Base-by-base conservation (phyloP, 345 rosid genomes). In the Camelina hispida region DNA sequence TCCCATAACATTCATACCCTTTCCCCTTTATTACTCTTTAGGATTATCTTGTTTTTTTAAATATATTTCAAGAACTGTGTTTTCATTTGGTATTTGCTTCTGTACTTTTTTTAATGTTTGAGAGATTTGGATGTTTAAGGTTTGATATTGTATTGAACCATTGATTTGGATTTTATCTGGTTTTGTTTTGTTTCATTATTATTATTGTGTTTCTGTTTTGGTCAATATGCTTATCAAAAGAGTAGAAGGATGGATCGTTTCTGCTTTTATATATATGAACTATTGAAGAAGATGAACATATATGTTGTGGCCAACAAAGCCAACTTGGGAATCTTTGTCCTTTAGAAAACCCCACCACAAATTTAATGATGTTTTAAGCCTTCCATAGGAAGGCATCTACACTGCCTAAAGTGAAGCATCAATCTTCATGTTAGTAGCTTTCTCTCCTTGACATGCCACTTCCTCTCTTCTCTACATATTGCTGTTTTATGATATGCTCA, bases 361-460 rank as follows among this genome's bases (percentile, higher is more conserved):
- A 0, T 9, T 10, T 40, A 20, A 53, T 43, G 55, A 51, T 13
- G 63, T 53, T 32, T 63, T 28, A 14, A 13, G 62, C 53, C 69
- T 25, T 63, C 35, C 46, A 0, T 43, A 32, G 43, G 65, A 73
- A 62, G 35, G 42, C 23, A 73, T 42, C 54, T 73, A 43, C 57
- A 23, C 37, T 68, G 61, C n/a, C 51, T 23, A 17, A 65, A 75
- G 48, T 20, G 62, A 17, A 40, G 38, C 47, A 68, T 76, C 74
- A 53, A 32, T 32, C 69, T 68, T 76, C 57, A 52, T 20, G 79
- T 68, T 69, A 61, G 79, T 68, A 18, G 68, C 50, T 74, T 38
- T 48, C 25, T 48, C 25, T 59, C 15, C 62, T 38, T 28, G 34
- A 75, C 32, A 14, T 47, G 25, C 48, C 68, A 59, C 20, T 55